Conservation (phyloP, 441 rosid species). For the Pelargonium myrrhifolium region DNA sequence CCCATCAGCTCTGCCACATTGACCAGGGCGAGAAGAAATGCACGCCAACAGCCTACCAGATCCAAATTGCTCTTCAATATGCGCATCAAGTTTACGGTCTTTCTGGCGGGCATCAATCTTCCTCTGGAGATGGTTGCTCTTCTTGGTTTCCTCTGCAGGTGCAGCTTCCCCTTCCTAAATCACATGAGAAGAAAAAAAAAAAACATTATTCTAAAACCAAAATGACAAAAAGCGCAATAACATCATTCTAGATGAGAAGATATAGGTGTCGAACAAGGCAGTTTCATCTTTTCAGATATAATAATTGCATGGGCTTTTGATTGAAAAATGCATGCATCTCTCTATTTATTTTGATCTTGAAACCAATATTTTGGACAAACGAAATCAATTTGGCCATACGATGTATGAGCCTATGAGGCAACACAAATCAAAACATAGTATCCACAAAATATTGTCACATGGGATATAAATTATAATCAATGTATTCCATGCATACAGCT, state of each 20-base stretch:
- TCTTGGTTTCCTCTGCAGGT: constrained; percentile 32
- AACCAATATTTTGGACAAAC: too few species aligned
- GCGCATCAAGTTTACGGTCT: constrained; percentile 36
- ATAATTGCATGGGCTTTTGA: too few species aligned
- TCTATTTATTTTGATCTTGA: too few species aligned
- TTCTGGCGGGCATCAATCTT: constrained; percentile 39
- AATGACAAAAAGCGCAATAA: not conserved
- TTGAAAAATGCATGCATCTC: too few species aligned
- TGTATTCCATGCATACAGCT: not conserved
- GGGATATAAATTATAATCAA: too few species aligned
- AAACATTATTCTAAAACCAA: not conserved
- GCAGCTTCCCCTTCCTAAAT: constrained; percentile 38
- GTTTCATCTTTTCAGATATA: too few species aligned
- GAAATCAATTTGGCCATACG: too few species aligned
- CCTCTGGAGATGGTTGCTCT: constrained; percentile 40
- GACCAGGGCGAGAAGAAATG: constrained; percentile 51
- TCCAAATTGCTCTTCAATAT: constrained; percentile 47
- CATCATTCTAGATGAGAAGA: not conserved
- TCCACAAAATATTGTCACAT: too few species aligned
- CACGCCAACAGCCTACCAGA: constrained; percentile 43
- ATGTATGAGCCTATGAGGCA: too few species aligned
- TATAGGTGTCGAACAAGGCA: not conserved
- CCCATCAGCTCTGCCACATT: constrained; percentile 52
- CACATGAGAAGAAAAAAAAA: not conserved
- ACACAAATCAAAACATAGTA: too few species aligned